Percentiles rank a stretch among this genome's conserved stretches.
These are phyloP conservation scores for Schwanniomyces vanrijiae DNA, from an alignment of 805 yeast species.

Conservation along the genomic window DNA sequence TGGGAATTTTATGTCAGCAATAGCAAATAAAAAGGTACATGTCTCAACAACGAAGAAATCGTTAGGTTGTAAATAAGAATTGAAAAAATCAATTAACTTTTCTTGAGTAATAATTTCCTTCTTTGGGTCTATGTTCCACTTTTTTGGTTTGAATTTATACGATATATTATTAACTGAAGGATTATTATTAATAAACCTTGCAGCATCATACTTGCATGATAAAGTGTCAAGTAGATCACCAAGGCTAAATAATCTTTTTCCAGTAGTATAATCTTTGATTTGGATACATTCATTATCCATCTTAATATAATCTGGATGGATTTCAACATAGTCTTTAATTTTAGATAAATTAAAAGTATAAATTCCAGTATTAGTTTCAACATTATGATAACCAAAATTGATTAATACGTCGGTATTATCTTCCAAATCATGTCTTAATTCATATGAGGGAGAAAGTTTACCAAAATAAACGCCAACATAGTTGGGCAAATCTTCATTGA, in stretches of 20 bases:
- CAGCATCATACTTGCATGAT: constrained; percentile 16
- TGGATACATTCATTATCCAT: constrained; percentile 29
- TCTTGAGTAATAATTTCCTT: constrained; percentile 23
- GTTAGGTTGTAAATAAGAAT: constrained; percentile 47
- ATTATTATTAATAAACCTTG: constrained; percentile 8
- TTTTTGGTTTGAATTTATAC: constrained; percentile 12
- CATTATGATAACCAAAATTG: constrained; percentile 62
- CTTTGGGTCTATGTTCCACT: not conserved
- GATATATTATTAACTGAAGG: constrained; percentile 14
- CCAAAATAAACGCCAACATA: constrained; percentile 79
- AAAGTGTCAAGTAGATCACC: constrained; percentile 34
- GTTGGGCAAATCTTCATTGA: constrained; percentile 66
- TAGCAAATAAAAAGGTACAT: constrained; percentile 78
- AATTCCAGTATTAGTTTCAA: constrained; percentile 30
- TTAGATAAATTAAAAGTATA: constrained; percentile 20
- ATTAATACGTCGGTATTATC: constrained; percentile 65
- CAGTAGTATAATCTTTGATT: constrained; percentile 19
- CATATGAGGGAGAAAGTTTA: constrained; percentile 34
- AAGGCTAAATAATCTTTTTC: constrained; percentile 25
- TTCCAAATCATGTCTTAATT: constrained; percentile 21
- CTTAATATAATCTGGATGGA: constrained; percentile 43
- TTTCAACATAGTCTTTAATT: constrained; percentile 28
- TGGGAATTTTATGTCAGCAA: constrained; percentile 68
- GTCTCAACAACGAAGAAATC: constrained; percentile 82
- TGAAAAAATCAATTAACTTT: constrained; percentile 35